Evolutionary conservation across 2,329 filamentous ascomycete species (phyloP), one percentile per base, ranked within the genome.

Genomic region (Penicillium sp.): DNA sequence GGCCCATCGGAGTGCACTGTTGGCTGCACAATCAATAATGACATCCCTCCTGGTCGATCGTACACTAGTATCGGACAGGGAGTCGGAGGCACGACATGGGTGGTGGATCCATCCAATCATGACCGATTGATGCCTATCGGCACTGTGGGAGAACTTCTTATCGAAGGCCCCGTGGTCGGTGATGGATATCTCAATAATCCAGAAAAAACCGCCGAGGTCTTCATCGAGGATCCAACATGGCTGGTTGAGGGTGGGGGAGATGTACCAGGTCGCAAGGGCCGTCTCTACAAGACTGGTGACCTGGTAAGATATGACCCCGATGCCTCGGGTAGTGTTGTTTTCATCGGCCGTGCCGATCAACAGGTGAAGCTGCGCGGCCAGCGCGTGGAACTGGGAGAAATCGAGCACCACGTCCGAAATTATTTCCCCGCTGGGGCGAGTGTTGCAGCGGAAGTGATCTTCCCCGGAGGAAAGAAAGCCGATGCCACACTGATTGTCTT

Each of bases 401-500:
- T 73, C 21, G 71, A 74, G 49, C 59, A 66, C 46, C 63, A 67
- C 40, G 41, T 68, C 39, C 54, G 54, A 7, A 44, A 51, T 38
- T 45, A 47, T 27, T 66, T 82, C 32, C 77, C 79, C 0, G 53
- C 67, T 0, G 72, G 72, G 2, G 73, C 75, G 27, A 75, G 73
- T 45, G 76, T 81, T 1, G 77, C 74, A 0, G 77, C 78, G 6
- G 80, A 82, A 10, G 58, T 52, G 25, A 39, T 52, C 5, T 45
- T 46, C 4, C 50, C 50, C 6, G 50, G 50, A 2, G 50, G 41
- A 7, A 46, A 64, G 18, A 65, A 67, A 15, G 72, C 70, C 2
- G 74, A 78, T 39, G 74, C 77, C 25, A 77, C 74, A 2, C 66
- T 83, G 15, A 76, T 81, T 4, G 77, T 77, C 1, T 80, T 81